Conservation (phyloP, 2,329 filamentous ascomycete genomes). For the Coniella vitis region DNA sequence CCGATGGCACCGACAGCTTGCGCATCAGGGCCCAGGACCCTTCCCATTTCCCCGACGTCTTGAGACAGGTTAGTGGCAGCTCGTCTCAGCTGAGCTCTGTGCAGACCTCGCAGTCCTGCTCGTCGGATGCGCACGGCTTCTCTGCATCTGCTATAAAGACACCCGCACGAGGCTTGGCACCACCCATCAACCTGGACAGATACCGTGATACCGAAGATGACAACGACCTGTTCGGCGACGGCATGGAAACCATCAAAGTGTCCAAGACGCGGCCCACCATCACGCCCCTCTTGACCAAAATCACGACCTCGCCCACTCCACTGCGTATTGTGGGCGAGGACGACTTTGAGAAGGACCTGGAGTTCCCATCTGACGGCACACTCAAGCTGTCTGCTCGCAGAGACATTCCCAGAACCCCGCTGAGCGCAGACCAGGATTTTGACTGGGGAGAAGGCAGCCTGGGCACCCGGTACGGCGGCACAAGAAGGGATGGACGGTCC, state of each 20-base stretch:
- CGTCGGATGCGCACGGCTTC: slow-evolving; percentile 15
- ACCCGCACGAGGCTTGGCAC: slow-evolving; percentile 24
- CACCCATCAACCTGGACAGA: slow-evolving; percentile 52
- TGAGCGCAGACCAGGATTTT: slow-evolving; percentile 63
- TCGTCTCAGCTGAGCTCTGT: slow-evolving; percentile 48
- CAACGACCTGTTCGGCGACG: slow-evolving; percentile 58
- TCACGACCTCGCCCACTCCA: slow-evolving; percentile 20
- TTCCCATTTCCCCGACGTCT: slow-evolving; percentile 57
- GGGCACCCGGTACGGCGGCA: slow-evolving; percentile 84
- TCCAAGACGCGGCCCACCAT: slow-evolving; percentile 53
- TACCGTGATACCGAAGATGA: slow-evolving; percentile 58
- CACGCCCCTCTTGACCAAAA: slow-evolving; percentile 48
- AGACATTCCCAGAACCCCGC: slow-evolving; percentile 57
- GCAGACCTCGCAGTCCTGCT: slow-evolving; percentile 24
- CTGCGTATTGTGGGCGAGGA: slow-evolving; percentile 39
- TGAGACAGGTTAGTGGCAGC: slow-evolving; percentile 52
- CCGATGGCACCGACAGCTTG: slow-evolving; percentile 50
- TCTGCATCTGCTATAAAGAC: slow-evolving; percentile 13
- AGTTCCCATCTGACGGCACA: slow-evolving; percentile 60
- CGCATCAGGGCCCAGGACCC: slow-evolving; percentile 59
- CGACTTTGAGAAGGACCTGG: slow-evolving; percentile 66
- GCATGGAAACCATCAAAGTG: slow-evolving; percentile 60
- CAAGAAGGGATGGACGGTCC: slow-evolving; percentile 69
- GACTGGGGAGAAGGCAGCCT: slow-evolving; percentile 94
- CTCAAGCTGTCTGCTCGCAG: slow-evolving; percentile 56